phyloP scores from a whole-genome alignment of 345 rosid species.

The Citrus cavaleriei region DNA sequence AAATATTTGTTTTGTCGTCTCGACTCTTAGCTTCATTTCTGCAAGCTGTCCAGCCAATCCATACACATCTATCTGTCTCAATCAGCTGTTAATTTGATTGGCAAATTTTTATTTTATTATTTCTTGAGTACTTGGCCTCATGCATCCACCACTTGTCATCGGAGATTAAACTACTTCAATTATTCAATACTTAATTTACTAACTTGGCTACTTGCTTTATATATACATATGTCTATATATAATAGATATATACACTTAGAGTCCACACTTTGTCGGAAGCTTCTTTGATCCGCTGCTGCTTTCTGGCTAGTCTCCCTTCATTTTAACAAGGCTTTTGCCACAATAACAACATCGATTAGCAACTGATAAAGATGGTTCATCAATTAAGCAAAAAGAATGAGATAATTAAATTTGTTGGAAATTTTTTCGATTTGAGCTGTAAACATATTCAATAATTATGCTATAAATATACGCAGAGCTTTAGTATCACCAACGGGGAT shows the following conservation, averaged over 20 bases:
- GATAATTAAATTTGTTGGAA: not conserved
- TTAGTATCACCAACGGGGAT: no score
- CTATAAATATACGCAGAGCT: not conserved
- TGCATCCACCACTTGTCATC: not conserved
- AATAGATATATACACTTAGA: no score
- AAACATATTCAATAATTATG: no score
- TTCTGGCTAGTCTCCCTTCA: not conserved
- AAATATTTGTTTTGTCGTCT: not conserved
- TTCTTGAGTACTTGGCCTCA: not conserved
- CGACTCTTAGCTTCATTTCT: not conserved
- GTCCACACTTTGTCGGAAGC: not conserved
- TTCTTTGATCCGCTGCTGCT: not conserved
- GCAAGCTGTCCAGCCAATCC: no score
- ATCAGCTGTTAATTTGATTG: not conserved
- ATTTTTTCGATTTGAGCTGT: no score
- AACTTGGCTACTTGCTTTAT: no score
- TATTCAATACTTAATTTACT: not conserved
- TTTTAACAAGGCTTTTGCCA: not conserved
- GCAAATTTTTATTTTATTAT: not conserved
- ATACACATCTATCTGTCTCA: not conserved
- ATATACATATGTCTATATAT: no score
- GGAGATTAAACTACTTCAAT: not conserved
- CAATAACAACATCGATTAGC: not conserved
- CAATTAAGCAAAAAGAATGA: not conserved
- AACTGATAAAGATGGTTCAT: not conserved